Evolutionary conservation across 208 protist species (phyloP).

Genomic region (Crithidia brevicula): DNA sequence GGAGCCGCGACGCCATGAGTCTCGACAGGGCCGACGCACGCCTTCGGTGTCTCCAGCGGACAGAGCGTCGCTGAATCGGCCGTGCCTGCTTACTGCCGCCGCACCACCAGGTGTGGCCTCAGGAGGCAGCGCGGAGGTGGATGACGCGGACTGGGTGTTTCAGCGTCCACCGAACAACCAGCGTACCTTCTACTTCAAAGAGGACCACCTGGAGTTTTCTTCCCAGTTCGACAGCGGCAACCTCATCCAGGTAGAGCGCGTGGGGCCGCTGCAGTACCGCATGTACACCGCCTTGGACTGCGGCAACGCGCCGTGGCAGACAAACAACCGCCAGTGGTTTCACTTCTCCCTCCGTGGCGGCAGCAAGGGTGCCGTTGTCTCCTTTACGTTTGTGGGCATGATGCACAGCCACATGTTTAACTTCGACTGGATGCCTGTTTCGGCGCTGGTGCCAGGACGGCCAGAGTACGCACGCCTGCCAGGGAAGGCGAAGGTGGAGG

Average conservation of each 20-base stretch:
- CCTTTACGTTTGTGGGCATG: constrained; percentile 79
- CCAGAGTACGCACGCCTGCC: constrained; percentile 71
- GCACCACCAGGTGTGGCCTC: background rate
- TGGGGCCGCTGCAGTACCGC: constrained; percentile 67
- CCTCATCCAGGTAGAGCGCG: constrained; percentile 85
- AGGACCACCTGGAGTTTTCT: constrained; percentile 88
- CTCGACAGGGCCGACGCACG: background rate
- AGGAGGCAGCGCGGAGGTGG: background rate
- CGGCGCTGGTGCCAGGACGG: constrained; percentile 51
- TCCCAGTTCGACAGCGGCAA: constrained; percentile 93
- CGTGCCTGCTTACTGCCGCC: background rate
- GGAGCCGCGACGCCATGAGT: background rate
- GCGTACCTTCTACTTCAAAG: constrained; percentile 84
- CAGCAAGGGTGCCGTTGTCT: constrained; percentile 53
- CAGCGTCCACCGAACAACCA: constrained; percentile 84
- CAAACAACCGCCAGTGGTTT: constrained; percentile 93
- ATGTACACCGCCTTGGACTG: constrained; percentile 89
- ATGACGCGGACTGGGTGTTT: constrained; percentile 70
- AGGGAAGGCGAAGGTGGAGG: constrained; percentile 62
- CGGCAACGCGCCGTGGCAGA: constrained; percentile 78
- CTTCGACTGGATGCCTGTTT: constrained; percentile 84
- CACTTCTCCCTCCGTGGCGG: constrained; percentile 91
- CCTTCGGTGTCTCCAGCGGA: background rate
- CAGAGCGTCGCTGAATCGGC: background rate
- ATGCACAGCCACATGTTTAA: constrained; percentile 90